Evolutionary conservation across 2,329 filamentous ascomycete genomes (phyloP).

Genomic region (Lachnellula occidentalis): DNA sequence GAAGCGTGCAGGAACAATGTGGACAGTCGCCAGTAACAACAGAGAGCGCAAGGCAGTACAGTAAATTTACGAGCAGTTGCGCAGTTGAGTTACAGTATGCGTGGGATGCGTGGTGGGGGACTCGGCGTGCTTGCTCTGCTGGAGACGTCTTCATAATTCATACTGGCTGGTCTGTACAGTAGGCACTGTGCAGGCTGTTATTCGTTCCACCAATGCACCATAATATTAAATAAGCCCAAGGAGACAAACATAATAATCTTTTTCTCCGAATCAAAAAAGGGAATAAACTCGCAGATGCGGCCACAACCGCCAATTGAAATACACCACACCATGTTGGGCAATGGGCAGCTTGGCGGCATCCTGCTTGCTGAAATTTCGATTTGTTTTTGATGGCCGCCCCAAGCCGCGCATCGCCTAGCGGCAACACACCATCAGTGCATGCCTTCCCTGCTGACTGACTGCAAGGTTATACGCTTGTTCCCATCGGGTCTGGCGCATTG

Average conservation of each 20-base stretch:
- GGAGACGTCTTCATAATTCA: neutral
- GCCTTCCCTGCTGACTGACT: neutral
- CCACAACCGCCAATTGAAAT: neutral
- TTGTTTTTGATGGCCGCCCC: neutral
- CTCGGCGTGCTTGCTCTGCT: neutral
- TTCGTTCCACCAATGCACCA: neutral
- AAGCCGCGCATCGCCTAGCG: neutral
- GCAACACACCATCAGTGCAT: neutral
- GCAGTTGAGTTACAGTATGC: neutral
- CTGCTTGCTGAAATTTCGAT: neutral
- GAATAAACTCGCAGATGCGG: neutral
- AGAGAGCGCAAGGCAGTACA: neutral
- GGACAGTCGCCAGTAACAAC: neutral
- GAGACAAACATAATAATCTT: neutral
- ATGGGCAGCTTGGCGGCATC: neutral
- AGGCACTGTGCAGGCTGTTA: neutral
- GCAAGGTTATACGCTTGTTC: neutral
- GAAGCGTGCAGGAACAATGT: constrained; percentile 5
- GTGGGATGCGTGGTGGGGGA: neutral
- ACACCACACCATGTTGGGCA: neutral
- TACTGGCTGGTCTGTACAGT: neutral
- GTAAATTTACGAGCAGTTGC: too few species aligned
- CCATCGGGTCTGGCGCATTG: neutral
- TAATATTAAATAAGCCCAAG: too few species aligned
- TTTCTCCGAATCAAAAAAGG: neutral